Evolutionary conservation across 148 eudicot genomes (phyloP), one percentile per base, ranked within the genome.

Genomic region (Camellia lanceoleosa): DNA sequence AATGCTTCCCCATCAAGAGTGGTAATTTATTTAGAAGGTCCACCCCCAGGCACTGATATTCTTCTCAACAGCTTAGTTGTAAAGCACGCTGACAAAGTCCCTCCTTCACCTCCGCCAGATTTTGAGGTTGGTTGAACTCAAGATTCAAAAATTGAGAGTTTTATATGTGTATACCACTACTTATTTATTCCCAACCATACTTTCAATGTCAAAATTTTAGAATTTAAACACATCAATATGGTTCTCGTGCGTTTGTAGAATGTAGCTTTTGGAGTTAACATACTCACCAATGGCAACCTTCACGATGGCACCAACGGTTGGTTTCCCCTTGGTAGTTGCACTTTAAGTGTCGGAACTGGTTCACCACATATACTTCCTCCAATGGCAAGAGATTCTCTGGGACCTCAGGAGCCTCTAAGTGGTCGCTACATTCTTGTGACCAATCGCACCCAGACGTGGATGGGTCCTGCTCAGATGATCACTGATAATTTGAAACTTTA

Each of bases 381-480:
- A 51, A 92, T 94, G 97, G 95, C 95, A 63, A 56, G 80, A 76
- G 95, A 83, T 61, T 87, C 93, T 11, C 91, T 92, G 3, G 95
- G 92, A 58, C 79, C 84, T 66, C 93, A 87, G 9, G 85, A 88
- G 71, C 93, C 91, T 49, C 79, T 91, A 75, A 91, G 92, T 73
- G 97, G 97, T 20, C 93, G 89, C 49, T 90, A 83, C 88, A 92
- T 96, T 68, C 87, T 85, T 76, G 94, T 86, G 65, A 92, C 86
- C 0, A 93, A 92, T 46, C 97, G 99, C 20, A 90, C 98, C 23
- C 97, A 96, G 82, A 88, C 82, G 49, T 96, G 99, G 99, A 96
- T 93, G 98, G 99, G 99, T 68, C 99, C 99, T 9, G 98, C 98
- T 80, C 99, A 96, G 88, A 88, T 89, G 68, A 92, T 96, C 58